These are phyloP conservation scores for Magnaporthiopsis incrustans DNA, from an alignment of 2,329 filamentous ascomycete genomes.

Conservation along the genomic window DNA sequence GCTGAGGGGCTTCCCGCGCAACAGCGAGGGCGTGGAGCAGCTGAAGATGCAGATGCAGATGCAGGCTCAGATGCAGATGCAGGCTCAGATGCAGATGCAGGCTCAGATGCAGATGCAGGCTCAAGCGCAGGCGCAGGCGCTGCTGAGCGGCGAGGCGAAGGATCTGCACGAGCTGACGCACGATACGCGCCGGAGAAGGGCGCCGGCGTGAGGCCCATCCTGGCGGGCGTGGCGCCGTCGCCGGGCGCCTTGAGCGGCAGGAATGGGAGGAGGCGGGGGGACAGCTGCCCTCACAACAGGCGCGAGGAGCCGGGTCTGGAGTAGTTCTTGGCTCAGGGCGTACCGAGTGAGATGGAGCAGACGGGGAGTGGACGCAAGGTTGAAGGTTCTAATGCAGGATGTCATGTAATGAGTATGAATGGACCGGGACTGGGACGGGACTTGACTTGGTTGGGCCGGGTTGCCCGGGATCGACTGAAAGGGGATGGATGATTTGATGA, in stretches of 20 bases:
- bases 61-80: background rate
- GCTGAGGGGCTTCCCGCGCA: too few species aligned
- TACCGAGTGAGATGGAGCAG: background rate
- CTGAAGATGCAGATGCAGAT: background rate
- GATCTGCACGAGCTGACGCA: slow-evolving; percentile 4
- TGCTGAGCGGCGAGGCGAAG: slow-evolving; percentile 5
- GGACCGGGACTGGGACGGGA: too few species aligned
- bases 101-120: background rate
- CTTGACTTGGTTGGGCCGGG: too few species aligned
- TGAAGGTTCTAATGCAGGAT: background rate
- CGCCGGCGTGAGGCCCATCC: too few species aligned
- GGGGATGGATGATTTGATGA: background rate
- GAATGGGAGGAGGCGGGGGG: background rate
- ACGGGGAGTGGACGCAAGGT: too few species aligned
- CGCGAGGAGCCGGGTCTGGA: slow-evolving; percentile 2
- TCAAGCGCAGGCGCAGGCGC: background rate
- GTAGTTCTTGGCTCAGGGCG: background rate
- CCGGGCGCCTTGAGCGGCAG: background rate
- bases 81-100: background rate
- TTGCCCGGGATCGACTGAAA: background rate
- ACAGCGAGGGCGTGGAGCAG: too few species aligned
- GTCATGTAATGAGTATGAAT: too few species aligned
- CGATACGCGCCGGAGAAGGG: slow-evolving; percentile 6
- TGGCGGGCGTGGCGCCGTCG: background rate
- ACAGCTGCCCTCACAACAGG: slow-evolving; percentile 5